These are phyloP conservation scores for Globisporangium abappressorium DNA, from an alignment of 352 stramenopile species.

Conservation along the genomic window DNA sequence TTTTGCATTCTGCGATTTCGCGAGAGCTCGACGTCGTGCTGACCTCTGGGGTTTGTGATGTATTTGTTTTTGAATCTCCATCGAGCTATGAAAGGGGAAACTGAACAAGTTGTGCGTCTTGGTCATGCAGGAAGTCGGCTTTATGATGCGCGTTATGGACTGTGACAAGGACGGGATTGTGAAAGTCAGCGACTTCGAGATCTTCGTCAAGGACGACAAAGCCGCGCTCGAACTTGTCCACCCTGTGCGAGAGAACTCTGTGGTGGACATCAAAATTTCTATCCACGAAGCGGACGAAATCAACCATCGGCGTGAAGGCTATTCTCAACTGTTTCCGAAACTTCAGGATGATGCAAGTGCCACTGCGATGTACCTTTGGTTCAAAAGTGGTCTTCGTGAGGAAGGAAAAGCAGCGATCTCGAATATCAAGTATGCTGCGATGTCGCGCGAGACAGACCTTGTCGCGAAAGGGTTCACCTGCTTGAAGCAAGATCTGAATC, in stretches of 20 bases:
- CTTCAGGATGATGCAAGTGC: slow-evolving; percentile 43
- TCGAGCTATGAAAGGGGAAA: neutral
- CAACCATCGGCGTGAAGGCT: slow-evolving; percentile 52
- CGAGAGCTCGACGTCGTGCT: slow-evolving; percentile 74
- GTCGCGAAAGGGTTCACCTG: slow-evolving; percentile 73
- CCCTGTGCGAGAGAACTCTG: slow-evolving; percentile 37
- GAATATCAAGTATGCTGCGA: slow-evolving; percentile 62
- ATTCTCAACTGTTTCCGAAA: slow-evolving; percentile 50
- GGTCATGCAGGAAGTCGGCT: slow-evolving; percentile 48
- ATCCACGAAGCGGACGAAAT: slow-evolving; percentile 59
- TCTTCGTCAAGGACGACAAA: slow-evolving; percentile 67
- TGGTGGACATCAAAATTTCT: slow-evolving; percentile 67
- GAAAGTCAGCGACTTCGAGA: slow-evolving; percentile 70
- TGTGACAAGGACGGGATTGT: slow-evolving; percentile 59
- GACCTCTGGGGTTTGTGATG: slow-evolving; percentile 59
- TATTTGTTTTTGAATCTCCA: neutral
- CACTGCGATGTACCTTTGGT: slow-evolving; percentile 59
- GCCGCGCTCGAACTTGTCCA: slow-evolving; percentile 49
- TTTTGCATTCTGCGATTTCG: slow-evolving; percentile 61
- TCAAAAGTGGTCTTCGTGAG: slow-evolving; percentile 48
- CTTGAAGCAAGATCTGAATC: slow-evolving; percentile 70
- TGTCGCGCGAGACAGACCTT: slow-evolving; percentile 63
- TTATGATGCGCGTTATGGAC: slow-evolving; percentile 68
- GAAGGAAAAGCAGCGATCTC: slow-evolving; percentile 63
- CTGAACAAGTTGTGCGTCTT: neutral